Percentiles rank a stretch among this genome's conserved stretches.
Evolutionary conservation across 83 land plant species (phyloP).

Genomic region (Picea abies): DNA sequence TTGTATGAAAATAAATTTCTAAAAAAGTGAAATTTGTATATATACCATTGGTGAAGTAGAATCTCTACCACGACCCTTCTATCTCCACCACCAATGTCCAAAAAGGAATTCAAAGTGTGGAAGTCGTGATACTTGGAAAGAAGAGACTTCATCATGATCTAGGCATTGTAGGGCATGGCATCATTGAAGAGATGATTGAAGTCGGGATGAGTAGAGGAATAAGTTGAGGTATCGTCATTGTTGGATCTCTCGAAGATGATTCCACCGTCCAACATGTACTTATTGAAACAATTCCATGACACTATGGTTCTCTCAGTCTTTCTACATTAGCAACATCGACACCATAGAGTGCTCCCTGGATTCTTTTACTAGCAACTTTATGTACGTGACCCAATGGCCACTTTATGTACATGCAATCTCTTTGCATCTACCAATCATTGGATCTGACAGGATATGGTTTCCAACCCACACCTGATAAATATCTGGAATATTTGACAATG

Average conservation of each 20-base stretch:
- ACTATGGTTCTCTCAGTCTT: not conserved
- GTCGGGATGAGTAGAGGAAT: not conserved
- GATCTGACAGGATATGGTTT: too few species aligned
- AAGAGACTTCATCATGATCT: not conserved
- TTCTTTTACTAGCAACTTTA: not conserved
- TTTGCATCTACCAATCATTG: too few species aligned
- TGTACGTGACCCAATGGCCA: too few species aligned
- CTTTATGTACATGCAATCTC: too few species aligned
- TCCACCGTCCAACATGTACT: not conserved
- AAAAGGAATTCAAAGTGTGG: not conserved
- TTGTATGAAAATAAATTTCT: too few species aligned
- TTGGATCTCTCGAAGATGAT: slow-evolving; percentile 1
- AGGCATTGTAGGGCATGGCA: slow-evolving; percentile 18
- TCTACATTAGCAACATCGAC: slow-evolving; percentile 2
- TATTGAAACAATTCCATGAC: not conserved
- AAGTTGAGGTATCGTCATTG: not conserved
- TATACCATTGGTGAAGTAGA: too few species aligned
- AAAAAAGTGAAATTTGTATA: too few species aligned
- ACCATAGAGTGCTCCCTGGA: too few species aligned
- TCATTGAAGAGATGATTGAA: slow-evolving; percentile 9
- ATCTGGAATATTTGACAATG: too few species aligned
- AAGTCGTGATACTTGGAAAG: not conserved
- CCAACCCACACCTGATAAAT: too few species aligned
- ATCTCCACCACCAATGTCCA: slow-evolving; percentile 7
- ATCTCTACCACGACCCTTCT: not conserved